phyloP scores from a whole-genome alignment of 2,329 filamentous ascomycete genomes.

The Claviceps sorghi region DNA sequence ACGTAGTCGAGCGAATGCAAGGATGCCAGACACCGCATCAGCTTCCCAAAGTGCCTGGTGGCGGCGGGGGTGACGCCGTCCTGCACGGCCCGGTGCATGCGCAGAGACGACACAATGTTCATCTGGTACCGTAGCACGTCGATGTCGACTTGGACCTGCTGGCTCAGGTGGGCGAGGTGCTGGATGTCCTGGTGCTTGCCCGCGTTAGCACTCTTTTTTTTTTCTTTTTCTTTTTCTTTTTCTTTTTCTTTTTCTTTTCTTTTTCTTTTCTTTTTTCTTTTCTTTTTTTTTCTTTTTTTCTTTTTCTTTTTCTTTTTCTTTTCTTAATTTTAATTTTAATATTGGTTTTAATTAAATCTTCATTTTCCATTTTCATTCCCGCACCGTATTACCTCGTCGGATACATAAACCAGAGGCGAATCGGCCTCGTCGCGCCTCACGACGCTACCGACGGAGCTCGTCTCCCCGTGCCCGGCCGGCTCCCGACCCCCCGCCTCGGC shows the following conservation, averaged over 20 bases:
- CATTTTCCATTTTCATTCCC: too few relatives aligned
- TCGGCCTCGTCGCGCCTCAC: constrained; percentile 20
- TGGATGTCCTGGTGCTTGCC: constrained; percentile 35
- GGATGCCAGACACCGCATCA: constrained; percentile 61
- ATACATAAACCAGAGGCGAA: constrained; percentile 21
- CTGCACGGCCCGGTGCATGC: constrained; percentile 71
- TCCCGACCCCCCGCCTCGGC: constrained; percentile 29
- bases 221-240: too few relatives aligned
- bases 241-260: neutral
- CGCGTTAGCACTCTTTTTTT: neutral
- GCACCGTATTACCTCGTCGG: constrained; percentile 31
- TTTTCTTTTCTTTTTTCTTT: neutral
- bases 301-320: too few relatives aligned
- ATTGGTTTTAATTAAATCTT: too few relatives aligned
- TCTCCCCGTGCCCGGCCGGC: constrained; percentile 8
- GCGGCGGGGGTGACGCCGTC: constrained; percentile 65
- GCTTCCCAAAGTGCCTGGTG: constrained; percentile 59
- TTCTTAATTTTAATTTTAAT: too few relatives aligned
- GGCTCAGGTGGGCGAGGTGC: constrained; percentile 42
- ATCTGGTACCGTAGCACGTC: constrained; percentile 75
- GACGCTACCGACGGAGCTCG: constrained; percentile 27
- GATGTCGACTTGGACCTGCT: constrained; percentile 49
- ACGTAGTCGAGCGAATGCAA: constrained; percentile 70
- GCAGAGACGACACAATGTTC: constrained; percentile 75
- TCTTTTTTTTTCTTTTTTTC: too few relatives aligned